phyloP scores from a whole-genome alignment of 1,139 yeast species.

The Geotrichum citri-aurantii region DNA sequence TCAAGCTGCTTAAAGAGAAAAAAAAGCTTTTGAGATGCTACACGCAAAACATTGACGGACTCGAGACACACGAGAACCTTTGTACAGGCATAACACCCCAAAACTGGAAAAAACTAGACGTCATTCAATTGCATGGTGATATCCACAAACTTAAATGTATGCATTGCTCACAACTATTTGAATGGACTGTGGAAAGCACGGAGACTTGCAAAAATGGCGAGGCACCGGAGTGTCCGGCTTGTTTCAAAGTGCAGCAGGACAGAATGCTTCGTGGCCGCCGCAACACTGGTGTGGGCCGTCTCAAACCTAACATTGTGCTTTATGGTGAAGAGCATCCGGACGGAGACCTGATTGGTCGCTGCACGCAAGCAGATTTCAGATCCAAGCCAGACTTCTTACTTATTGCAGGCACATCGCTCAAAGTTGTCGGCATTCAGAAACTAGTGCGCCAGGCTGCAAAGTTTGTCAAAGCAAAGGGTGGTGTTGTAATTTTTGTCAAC shows the following conservation, averaged over 20 bases:
- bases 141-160: constrained; percentile 70
- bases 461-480: constrained; percentile 40
- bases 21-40: constrained; percentile 75
- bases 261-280: constrained; percentile 59
- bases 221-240: constrained; percentile 60
- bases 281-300: constrained; percentile 53
- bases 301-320: constrained; percentile 69
- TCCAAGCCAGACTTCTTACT: constrained; percentile 57
- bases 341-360: constrained; percentile 57
- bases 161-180: constrained; percentile 51
- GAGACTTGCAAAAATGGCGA: constrained; percentile 45
- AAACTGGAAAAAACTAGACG: constrained; percentile 45
- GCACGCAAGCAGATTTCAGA: constrained; percentile 50
- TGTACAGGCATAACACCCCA: constrained; percentile 23
- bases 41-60: constrained; percentile 71
- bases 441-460: constrained; percentile 56
- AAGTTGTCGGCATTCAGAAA: constrained; percentile 66
- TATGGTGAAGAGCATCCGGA: constrained; percentile 79
- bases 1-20: constrained; percentile 57
- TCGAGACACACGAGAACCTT: constrained; percentile 44
- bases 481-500: constrained; percentile 57
- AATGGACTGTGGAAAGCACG: constrained; percentile 56
- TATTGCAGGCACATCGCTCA: constrained; percentile 71
- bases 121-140: constrained; percentile 88
- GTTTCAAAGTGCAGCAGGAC: constrained; percentile 49